These are phyloP conservation scores for Zasmidium cellare DNA, from an alignment of 2,329 filamentous ascomycete species.

Conservation along the genomic window DNA sequence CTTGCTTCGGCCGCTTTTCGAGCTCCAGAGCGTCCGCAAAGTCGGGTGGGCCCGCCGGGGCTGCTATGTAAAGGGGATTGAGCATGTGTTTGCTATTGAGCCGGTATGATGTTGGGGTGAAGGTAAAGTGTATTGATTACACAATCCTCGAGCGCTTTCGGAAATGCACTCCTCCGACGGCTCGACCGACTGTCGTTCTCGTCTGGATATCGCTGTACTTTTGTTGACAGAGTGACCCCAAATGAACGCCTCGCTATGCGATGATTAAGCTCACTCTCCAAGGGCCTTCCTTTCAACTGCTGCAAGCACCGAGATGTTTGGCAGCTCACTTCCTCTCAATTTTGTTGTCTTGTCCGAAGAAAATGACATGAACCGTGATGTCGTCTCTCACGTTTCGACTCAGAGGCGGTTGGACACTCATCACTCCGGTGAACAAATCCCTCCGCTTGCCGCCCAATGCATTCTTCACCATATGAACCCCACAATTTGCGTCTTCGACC, in stretches of 20 bases:
- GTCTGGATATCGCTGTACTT: too few species aligned
- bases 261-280: background rate
- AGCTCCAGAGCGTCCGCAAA: background rate
- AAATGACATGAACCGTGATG: slow-evolving; percentile 42
- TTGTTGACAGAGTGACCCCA: background rate
- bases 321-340: background rate
- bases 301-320: too few species aligned
- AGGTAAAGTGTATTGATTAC: too few species aligned
- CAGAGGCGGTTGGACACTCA: slow-evolving; percentile 37
- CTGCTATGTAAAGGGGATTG: too few species aligned
- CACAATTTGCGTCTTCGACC: slow-evolving; percentile 54
- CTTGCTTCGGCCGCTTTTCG: background rate
- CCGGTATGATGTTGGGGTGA: too few species aligned
- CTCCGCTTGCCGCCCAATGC: slow-evolving; percentile 52
- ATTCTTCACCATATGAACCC: slow-evolving; percentile 54
- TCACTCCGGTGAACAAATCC: slow-evolving; percentile 40
- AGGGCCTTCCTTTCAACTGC: too few species aligned
- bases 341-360: background rate
- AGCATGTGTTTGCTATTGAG: too few species aligned
- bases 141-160: too few species aligned
- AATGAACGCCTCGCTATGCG: background rate
- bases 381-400: slow-evolving; percentile 50
- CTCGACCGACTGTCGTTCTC: too few species aligned
- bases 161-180: too few species aligned
- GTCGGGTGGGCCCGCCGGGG: background rate